A percentile compares a stretch with the other conserved stretches of the same genome.
Evolutionary conservation across 1,284 basidiomycete species (phyloP).

Genomic region (Mrakiaceae sp.): DNA sequence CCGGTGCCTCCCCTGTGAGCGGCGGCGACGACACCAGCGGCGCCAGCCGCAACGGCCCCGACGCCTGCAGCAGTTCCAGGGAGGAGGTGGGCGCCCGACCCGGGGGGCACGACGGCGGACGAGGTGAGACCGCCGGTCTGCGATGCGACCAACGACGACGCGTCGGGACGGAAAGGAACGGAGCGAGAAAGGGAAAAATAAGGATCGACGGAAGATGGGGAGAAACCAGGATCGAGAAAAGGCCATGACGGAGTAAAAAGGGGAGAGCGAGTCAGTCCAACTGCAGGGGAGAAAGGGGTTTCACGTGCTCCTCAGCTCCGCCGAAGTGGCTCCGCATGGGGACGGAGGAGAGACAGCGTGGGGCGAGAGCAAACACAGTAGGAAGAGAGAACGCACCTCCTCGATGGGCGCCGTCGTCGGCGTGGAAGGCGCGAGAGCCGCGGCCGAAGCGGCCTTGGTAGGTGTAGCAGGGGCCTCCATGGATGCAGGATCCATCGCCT

Average conservation of each 20-base stretch:
- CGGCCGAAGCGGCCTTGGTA: not conserved
- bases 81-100: constrained; percentile 39
- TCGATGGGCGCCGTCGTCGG: constrained; percentile 13
- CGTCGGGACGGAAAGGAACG: not conserved
- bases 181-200: not conserved
- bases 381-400: constrained; percentile 12
- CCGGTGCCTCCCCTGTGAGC: no score
- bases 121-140: constrained; percentile 57
- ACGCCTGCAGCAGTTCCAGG: not conserved
- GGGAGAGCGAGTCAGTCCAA: not conserved
- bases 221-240: not conserved
- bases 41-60: not conserved
- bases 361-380: not conserved
- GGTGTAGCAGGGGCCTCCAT: not conserved
- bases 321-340: no score
- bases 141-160: constrained; percentile 16
- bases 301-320: not conserved
- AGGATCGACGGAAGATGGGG: not conserved
- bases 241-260: not conserved
- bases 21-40: not conserved
- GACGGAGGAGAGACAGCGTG: not conserved
- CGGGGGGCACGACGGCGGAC: constrained; percentile 57
- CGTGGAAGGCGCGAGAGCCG: constrained; percentile 2
- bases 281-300: not conserved
- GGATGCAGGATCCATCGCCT: not conserved